Conservation (phyloP, 2,329 filamentous ascomycete genomes). For the Arthrobotrys entomopaga region DNA sequence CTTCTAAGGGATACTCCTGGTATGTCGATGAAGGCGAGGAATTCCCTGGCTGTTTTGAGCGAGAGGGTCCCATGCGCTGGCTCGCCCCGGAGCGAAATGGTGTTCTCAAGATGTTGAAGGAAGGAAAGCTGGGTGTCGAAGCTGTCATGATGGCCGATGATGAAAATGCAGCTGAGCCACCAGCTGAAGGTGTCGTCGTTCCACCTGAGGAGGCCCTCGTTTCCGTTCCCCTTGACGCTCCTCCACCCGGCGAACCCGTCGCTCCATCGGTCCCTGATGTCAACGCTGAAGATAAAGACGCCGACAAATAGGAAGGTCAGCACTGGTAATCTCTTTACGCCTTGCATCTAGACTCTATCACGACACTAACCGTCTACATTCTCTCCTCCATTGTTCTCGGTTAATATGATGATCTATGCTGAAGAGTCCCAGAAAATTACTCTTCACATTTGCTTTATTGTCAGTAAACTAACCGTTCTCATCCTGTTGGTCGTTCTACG, state of each 20-base stretch:
- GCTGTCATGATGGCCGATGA: slow-evolving; percentile 54
- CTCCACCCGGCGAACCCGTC: slow-evolving; percentile 21
- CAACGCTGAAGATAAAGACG: slow-evolving; percentile 44
- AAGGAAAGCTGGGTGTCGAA: slow-evolving; percentile 51
- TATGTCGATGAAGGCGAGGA: slow-evolving; percentile 52
- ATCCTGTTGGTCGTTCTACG: neutral
- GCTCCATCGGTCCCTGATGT: slow-evolving; percentile 41
- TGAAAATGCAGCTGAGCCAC: slow-evolving; percentile 33
- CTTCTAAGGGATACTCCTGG: slow-evolving; percentile 51
- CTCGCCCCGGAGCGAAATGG: slow-evolving; percentile 52
- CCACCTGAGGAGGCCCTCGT: slow-evolving; percentile 31
- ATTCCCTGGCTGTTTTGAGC: slow-evolving; percentile 48
- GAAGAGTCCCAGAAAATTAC: slow-evolving; percentile 17
- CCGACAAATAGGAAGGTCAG: slow-evolving; percentile 42
- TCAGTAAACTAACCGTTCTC: no score
- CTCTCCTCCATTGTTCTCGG: neutral
- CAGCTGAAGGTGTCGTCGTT: slow-evolving; percentile 28
- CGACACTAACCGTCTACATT: neutral
- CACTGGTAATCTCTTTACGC: neutral
- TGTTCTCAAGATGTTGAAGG: slow-evolving; percentile 51
- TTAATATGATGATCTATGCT: slow-evolving; percentile 2
- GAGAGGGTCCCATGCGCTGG: slow-evolving; percentile 52
- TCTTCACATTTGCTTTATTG: no score
- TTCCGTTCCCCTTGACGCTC: slow-evolving; percentile 13
- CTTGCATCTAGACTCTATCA: neutral